Percentiles rank a stretch among this genome's conserved stretches.
phyloP scores from a whole-genome alignment of 192 early-diverging fungal genomes.

The Linnemannia zychae region DNA sequence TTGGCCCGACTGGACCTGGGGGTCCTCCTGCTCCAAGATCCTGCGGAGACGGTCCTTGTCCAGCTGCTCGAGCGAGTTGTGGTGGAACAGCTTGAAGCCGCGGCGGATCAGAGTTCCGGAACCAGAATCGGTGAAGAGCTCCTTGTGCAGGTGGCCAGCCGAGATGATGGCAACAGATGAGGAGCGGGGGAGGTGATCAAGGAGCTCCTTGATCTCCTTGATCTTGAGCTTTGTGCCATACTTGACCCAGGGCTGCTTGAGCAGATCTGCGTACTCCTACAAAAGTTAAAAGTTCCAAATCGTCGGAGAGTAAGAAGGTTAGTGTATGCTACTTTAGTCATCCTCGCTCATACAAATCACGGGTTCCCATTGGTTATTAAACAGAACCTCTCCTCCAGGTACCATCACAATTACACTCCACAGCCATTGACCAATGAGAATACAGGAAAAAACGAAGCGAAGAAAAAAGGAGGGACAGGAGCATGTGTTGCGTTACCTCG shows the following conservation, averaged over 20 bases:
- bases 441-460: not conserved
- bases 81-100: slow-evolving; percentile 89
- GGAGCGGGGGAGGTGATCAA: slow-evolving; percentile 95
- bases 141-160: slow-evolving; percentile 98
- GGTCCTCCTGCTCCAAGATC: slow-evolving; percentile 83
- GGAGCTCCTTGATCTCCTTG: slow-evolving; percentile 95
- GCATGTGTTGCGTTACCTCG: slow-evolving; percentile 72
- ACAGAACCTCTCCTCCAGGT: not conserved
- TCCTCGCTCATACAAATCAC: not conserved
- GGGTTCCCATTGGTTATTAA: not conserved
- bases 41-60: slow-evolving; percentile 88
- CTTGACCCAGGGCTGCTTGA: slow-evolving; percentile 97
- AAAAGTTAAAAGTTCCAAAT: not conserved
- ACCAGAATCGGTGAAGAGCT: slow-evolving; percentile 98
- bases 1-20: slow-evolving; percentile 73
- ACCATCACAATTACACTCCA: not conserved
- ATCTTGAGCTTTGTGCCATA: slow-evolving; percentile 99
- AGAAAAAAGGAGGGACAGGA: not conserved
- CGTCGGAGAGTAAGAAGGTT: not conserved
- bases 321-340: slow-evolving; percentile 3
- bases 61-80: slow-evolving; percentile 72
- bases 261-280: slow-evolving; percentile 94
- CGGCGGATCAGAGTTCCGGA: slow-evolving; percentile 97
- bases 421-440: not conserved
- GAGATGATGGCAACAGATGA: slow-evolving; percentile 99